Evolutionary conservation across 2,329 filamentous ascomycete species (phyloP).

Genomic region (Ophiosphaerella herpotricha): DNA sequence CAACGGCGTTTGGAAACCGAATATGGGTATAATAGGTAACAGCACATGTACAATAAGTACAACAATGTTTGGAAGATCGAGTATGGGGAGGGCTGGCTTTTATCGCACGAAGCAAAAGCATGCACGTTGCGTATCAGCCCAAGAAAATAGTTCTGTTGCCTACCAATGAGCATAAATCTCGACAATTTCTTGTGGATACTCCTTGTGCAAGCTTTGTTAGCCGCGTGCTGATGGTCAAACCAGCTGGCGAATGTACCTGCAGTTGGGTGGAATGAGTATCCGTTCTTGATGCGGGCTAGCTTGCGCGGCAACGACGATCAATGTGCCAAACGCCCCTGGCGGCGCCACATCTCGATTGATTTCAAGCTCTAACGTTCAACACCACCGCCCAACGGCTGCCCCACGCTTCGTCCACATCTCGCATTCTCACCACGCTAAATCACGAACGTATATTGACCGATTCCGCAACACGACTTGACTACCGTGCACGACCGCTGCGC

Average conservation of each 20-base stretch:
- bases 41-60: neutral
- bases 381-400: neutral
- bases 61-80: neutral
- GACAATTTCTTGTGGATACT: too few species aligned
- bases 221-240: too few species aligned
- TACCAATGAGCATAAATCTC: too few species aligned
- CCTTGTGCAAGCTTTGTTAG: too few species aligned
- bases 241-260: neutral
- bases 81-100: neutral
- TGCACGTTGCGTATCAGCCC: neutral
- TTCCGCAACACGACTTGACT: neutral
- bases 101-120: neutral
- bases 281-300: slow-evolving; percentile 22
- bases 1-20: slow-evolving; percentile 26
- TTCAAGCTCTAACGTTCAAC: slow-evolving; percentile 15
- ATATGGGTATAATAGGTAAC: slow-evolving; percentile 7
- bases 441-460: neutral
- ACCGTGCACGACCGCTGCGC: neutral
- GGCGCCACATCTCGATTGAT: slow-evolving; percentile 30
- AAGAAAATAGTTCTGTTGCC: too few species aligned
- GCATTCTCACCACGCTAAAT: neutral
- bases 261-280: slow-evolving; percentile 13
- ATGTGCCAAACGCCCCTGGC: slow-evolving; percentile 23
- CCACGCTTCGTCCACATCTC: slow-evolving; percentile 2
- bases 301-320: slow-evolving; percentile 28